These are phyloP conservation scores for Marchantia polymorpha DNA, from an alignment of 225 moss, liverwort and hornwort genomes.

Conservation along the genomic window DNA sequence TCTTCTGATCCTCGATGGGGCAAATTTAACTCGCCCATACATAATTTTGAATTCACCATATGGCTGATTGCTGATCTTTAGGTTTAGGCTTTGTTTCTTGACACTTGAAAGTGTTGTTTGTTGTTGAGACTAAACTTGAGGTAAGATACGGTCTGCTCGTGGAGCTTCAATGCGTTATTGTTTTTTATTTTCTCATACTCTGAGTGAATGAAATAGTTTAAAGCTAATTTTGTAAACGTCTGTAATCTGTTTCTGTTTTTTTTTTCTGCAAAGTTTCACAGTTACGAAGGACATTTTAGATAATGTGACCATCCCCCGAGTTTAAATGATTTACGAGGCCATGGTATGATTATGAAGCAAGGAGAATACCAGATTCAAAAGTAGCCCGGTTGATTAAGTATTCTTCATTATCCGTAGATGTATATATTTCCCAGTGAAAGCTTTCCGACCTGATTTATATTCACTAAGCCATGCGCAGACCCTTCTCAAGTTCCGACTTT, in stretches of 20 bases:
- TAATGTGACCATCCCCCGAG: no score
- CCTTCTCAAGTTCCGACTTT: conserved; percentile 81
- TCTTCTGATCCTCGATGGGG: no score
- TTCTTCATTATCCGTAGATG: neutral
- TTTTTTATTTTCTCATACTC: no score
- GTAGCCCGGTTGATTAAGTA: neutral
- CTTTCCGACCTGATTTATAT: neutral
- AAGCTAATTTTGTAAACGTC: no score
- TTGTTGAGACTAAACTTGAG: neutral
- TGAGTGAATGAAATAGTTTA: no score
- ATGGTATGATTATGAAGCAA: neutral
- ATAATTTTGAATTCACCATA: neutral
- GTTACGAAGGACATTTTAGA: no score
- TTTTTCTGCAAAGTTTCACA: no score
- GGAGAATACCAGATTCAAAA: neutral
- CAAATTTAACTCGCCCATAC: no score
- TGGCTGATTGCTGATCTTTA: neutral
- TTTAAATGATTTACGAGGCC: neutral
- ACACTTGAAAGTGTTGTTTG: neutral
- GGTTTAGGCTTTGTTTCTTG: neutral
- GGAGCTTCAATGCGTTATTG: no score
- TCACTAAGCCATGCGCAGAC: conserved; percentile 40
- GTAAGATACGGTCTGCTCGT: no score
- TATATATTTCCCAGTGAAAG: neutral
- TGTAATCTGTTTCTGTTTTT: no score